Evolutionary conservation across 2,329 filamentous ascomycete genomes (phyloP).

Genomic region (Emmonsia crescens): DNA sequence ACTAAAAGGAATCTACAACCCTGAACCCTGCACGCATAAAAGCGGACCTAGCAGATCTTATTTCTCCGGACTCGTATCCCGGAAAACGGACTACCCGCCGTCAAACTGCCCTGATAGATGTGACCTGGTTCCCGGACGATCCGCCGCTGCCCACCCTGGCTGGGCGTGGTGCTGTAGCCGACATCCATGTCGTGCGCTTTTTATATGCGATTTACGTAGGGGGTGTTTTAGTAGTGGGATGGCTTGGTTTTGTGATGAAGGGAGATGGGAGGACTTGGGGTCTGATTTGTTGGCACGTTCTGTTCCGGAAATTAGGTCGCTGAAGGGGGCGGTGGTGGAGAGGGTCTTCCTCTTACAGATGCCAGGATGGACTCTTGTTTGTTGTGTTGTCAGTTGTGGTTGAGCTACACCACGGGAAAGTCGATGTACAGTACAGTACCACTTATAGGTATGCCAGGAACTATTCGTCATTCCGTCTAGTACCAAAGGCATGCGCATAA

Average conservation of each 20-base stretch:
- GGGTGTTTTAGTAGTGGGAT: background rate
- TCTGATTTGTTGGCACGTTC: background rate
- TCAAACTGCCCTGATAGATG: background rate
- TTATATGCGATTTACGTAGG: background rate
- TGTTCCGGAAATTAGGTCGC: background rate
- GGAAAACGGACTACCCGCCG: background rate
- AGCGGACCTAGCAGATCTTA: background rate
- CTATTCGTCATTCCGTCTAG: too few relatives aligned
- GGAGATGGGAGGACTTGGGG: background rate
- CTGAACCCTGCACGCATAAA: background rate
- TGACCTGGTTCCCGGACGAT: background rate
- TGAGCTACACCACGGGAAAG: too few relatives aligned
- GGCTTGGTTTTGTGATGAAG: too few relatives aligned
- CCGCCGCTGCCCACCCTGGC: background rate
- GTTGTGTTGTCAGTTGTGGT: too few relatives aligned
- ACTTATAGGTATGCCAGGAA: too few relatives aligned
- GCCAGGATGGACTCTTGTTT: background rate
- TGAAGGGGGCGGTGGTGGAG: background rate
- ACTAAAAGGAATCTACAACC: background rate
- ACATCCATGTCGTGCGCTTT: background rate
- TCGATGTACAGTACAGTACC: too few relatives aligned
- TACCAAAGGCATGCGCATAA: too few relatives aligned
- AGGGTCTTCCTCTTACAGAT: background rate
- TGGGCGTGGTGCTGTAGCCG: background rate
- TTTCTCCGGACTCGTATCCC: background rate